Evolutionary conservation across 306 rosid genomes (phyloP), one percentile per base, ranked within the genome.

Genomic region (Medicago lupulina): DNA sequence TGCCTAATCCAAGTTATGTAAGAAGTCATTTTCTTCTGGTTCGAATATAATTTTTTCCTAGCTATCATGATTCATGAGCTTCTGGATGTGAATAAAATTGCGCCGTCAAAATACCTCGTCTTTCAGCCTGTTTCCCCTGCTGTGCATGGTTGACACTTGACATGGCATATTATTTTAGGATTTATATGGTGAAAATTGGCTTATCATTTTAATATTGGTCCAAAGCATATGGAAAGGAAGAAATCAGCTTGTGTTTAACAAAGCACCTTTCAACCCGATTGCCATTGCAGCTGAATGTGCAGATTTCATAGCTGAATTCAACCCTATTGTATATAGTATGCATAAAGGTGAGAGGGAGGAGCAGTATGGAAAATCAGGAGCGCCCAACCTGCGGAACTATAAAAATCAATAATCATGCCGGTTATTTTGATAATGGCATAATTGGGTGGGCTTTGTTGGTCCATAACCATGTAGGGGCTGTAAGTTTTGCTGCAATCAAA

Each of bases 11-110:
- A 15, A 39, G 74, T 23, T 51, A 46, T 54, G 44, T 38, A 2
- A 40, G 5, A 49, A 28, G 39, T 75, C 69, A 34, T 47, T 41
- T 61, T 74, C 13, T 46, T 16, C 70, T 60, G 47, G 51, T 25
- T 43, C 44, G 14, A 74, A 25, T 50, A 50, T 50, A 15, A 50
- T 6, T 15, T 15, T 50, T 50, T n/a, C 19, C 55, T 15, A 11
- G 50, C n/a, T 44, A 44, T 12, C n/a, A 44, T 44, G n/a, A 44
- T 12, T 11, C 50, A 11, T 9, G 47, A 40, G 46, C 49, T 43
- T 43, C n/a, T 12, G 6, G 6, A 44, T 12, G 50, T 12, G n/a
- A 44, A 44, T 44, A 46, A 4, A 46, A 46, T 4, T 46, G n/a
- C n/a, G 1, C 51, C n/a, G 6, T 46, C 51, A 46, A 46, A 46